Evolutionary conservation across 805 yeast species (phyloP), one percentile per base, ranked within the genome.

Genomic region (Candida cerambycidarum): DNA sequence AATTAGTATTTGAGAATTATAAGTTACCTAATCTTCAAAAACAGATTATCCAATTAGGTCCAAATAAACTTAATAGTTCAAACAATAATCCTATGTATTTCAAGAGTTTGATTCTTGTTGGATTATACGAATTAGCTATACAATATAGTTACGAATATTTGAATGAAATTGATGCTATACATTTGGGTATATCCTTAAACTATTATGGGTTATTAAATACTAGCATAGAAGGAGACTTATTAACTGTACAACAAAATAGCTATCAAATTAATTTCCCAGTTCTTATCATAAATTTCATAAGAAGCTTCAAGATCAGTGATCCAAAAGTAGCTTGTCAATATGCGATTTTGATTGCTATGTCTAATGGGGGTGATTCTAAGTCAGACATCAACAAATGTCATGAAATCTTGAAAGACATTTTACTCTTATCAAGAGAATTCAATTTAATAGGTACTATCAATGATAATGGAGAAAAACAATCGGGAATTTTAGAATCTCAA

Each of bases 291-390:
- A 79, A 82, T 15, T 92, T 88, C 63, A 85, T 93, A 9, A 76
- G 89, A 48, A 79, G 83, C 13, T 92, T 93, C 71, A 83, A 89
- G 54, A 78, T 79, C 45, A 79, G 92, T 30, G 95, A 89, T 64
- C 95, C 98, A 17, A 79, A 83, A 54, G 87, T 85, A 43, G 97
- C 97, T 0, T 85, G 87, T n/a, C 96, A 92, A 59, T 93, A 93
- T 57, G 65, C 92, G 40, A 73, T 85, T 18, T 68, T 86, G 52
- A 81, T 89, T 19, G 82, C 87, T 37, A 54, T 89, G 52, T 56
- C 68, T 4, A 55, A 54, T 14, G 69, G 67, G 9, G 65, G 67
- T 6, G 39, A 60, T 17, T 57, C 62, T 2, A 57, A 66, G 17
- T 67, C 71, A 24, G 84, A 82, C 48, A 62, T 74, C 2, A 67